phyloP scores from a whole-genome alignment of 2,329 filamentous ascomycete species.

The Cladosporium halotolerans region DNA sequence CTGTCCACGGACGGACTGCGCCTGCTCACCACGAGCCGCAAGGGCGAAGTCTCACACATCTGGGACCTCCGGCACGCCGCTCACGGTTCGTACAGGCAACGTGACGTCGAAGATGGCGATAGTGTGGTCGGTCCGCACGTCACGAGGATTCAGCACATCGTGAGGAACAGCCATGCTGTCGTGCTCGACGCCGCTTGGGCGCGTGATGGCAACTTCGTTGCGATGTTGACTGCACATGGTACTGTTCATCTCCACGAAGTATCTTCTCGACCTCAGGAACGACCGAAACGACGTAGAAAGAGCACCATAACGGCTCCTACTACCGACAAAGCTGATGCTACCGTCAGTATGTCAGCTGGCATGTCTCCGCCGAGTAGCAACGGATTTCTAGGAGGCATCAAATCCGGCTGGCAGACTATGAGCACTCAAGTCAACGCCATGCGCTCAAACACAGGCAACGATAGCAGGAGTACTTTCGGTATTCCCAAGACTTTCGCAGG shows the following conservation, averaged over 20 bases:
- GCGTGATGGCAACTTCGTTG: slow-evolving; percentile 73
- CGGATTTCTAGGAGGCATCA: slow-evolving; percentile 25
- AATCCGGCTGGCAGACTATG: slow-evolving; percentile 38
- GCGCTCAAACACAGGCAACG: slow-evolving; percentile 15
- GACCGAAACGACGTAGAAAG: slow-evolving; percentile 22
- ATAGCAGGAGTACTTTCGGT: slow-evolving; percentile 16
- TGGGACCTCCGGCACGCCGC: slow-evolving; percentile 67
- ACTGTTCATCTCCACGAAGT: slow-evolving; percentile 90
- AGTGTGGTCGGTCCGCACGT: slow-evolving; percentile 46
- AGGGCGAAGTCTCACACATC: slow-evolving; percentile 75
- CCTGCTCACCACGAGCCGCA: slow-evolving; percentile 72
- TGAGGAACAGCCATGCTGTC: slow-evolving; percentile 82
- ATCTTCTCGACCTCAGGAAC: slow-evolving; percentile 38
- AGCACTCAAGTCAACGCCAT: slow-evolving; percentile 30
- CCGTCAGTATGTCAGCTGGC: slow-evolving; percentile 28
- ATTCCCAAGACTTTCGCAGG: slow-evolving; percentile 29
- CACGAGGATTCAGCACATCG: slow-evolving; percentile 80
- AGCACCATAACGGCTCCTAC: slow-evolving; percentile 15
- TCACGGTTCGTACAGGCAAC: slow-evolving; percentile 33
- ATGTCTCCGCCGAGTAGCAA: slow-evolving; percentile 27
- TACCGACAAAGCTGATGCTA: slow-evolving; percentile 28
- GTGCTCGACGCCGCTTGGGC: slow-evolving; percentile 89
- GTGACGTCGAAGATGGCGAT: slow-evolving; percentile 14
- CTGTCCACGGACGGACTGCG: slow-evolving; percentile 68
- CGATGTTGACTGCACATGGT: slow-evolving; percentile 88